These are phyloP conservation scores for Helminthosporium solani DNA, from an alignment of 2,329 filamentous ascomycete genomes.

Conservation along the genomic window DNA sequence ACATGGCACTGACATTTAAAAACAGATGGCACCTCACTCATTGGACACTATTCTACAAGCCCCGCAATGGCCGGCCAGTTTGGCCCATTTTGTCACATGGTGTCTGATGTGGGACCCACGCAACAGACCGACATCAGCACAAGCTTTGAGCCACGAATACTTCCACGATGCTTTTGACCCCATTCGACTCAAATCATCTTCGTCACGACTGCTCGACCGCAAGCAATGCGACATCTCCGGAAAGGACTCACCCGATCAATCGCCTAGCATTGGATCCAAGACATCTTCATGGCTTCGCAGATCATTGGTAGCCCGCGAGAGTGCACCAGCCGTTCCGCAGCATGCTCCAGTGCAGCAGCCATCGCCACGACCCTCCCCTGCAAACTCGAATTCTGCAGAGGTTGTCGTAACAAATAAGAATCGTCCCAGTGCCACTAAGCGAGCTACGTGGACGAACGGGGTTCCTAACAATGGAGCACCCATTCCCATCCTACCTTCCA, in stretches of 20 bases:
- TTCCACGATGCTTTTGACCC: slow-evolving; percentile 92
- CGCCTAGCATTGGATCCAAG: slow-evolving; percentile 69
- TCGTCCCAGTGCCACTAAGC: slow-evolving; percentile 67
- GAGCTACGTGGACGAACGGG: slow-evolving; percentile 91
- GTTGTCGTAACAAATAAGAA: slow-evolving; percentile 50
- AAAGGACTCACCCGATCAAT: slow-evolving; percentile 57
- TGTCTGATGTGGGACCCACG: slow-evolving; percentile 99
- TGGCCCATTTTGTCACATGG: slow-evolving; percentile 95
- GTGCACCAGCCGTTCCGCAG: slow-evolving; percentile 60
- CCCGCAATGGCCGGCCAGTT: slow-evolving; percentile 85
- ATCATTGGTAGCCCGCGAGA: slow-evolving; percentile 80
- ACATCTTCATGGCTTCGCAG: slow-evolving; percentile 92
- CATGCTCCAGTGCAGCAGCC: slow-evolving; percentile 45
- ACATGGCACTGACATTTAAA: slow-evolving; percentile 10
- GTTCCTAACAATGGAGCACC: slow-evolving; percentile 73
- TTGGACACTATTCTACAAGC: slow-evolving; percentile 91
- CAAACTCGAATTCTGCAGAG: slow-evolving; percentile 48
- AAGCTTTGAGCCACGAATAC: slow-evolving; percentile 94
- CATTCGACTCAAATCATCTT: slow-evolving; percentile 84
- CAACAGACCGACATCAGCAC: slow-evolving; percentile 82
- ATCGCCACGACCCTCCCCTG: slow-evolving; percentile 45
- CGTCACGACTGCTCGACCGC: slow-evolving; percentile 78
- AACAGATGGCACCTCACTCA: slow-evolving; percentile 92
- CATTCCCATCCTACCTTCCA: slow-evolving; percentile 94
- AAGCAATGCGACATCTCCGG: slow-evolving; percentile 83